phyloP scores from a whole-genome alignment of 768 basidiomycete genomes.

The Punctularia strigosozonata region DNA sequence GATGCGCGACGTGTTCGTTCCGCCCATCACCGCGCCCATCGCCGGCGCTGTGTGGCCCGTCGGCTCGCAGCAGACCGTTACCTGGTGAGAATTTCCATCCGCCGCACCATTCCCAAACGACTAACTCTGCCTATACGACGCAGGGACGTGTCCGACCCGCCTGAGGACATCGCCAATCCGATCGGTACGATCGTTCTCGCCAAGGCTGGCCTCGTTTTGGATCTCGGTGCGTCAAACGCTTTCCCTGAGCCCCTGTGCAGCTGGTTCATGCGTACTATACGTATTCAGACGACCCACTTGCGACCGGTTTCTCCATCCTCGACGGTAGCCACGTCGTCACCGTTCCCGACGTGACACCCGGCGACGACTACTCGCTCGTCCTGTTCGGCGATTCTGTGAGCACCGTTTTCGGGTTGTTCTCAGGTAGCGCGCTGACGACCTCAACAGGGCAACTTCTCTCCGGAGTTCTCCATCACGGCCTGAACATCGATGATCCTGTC shows the following conservation, averaged over 20 bases:
- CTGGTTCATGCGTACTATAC: neutral
- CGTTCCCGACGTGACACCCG: constrained; percentile 27
- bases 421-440: too few species aligned
- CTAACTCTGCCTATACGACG: too few species aligned
- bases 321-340: constrained; percentile 24
- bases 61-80: constrained; percentile 25
- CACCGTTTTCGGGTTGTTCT: too few species aligned
- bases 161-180: constrained; percentile 30
- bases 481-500: too few species aligned
- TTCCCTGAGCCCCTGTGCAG: neutral
- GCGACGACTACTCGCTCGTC: constrained; percentile 29
- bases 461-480: too few species aligned
- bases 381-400: too few species aligned
- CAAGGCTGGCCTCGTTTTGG: constrained; percentile 13
- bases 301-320: constrained; percentile 24
- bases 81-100: too few species aligned
- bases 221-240: constrained; percentile 25
- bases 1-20: constrained; percentile 29
- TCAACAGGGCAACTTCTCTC: too few species aligned
- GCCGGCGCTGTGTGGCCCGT: constrained; percentile 22
- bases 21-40: constrained; percentile 29
- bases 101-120: too few species aligned
- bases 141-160: constrained; percentile 29
- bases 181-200: constrained; percentile 27
- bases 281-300: constrained; percentile 21